Evolutionary conservation across 306 rosid species (phyloP), one percentile per base, ranked within the genome.

Genomic region (Acacia melanoxylon): DNA sequence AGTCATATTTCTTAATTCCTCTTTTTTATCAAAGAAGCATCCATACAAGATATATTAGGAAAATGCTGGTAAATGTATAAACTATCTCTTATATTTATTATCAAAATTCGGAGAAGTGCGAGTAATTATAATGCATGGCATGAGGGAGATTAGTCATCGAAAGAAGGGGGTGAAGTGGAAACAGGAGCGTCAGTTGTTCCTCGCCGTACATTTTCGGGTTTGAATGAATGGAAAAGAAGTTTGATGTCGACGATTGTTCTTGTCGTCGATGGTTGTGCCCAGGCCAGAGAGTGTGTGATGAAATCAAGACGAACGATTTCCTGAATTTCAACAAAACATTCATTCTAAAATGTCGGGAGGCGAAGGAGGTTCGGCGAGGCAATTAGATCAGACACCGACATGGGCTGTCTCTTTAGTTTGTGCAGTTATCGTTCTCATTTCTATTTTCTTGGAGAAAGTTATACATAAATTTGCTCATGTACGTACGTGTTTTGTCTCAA

Each of bases 331-430:
- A 19, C 45, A 19, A 67, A 37, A 15, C 41, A 52, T 0, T 31
- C 74, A 69, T 69, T 41, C 13, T 22, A 42, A 69, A 89, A 91
- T 95, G 98, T 74, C 74, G 8, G 95, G 92, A 19, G 90, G 89
- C 42, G 83, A 82, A 15, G 83, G 81, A 15, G 91, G 74, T 9
- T 89, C 77, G 20, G 51, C 10, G 0, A 90, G 95, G 59, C 74
- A 86, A 88, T 88, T 95, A 5, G 99, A 95, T 89, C 74, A 86
- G 72, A 95, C 99, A 0, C 97, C 99, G 1, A 95, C 97, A 19
- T 95, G 99, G 98, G 97, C 99, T 3, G 96, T 95, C 37, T 87
- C 99, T 19, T 85, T 88, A 1, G 98, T 95, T 80, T 95, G 99
- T 52, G 95, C 97, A 0, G 17, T 86, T 13, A 92, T 95, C 79